Percentiles rank a stretch among this genome's conserved stretches.
Conservation (phyloP, 139 green algal genomes). For the Chlamydomonas sp. region DNA sequence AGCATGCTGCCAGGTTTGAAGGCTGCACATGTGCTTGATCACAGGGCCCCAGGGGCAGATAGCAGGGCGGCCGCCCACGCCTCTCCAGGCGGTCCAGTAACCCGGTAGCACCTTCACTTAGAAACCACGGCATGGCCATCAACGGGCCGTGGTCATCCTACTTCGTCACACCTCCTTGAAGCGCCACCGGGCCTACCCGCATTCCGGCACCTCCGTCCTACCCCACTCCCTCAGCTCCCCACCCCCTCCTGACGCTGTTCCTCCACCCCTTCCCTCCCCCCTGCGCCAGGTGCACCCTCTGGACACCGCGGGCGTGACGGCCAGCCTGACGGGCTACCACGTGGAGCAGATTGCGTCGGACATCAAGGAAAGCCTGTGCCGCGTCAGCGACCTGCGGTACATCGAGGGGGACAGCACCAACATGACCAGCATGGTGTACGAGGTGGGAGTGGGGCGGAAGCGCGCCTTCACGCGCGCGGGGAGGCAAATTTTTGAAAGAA, state of each 20-base stretch:
- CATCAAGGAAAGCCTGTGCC: conserved; percentile 88
- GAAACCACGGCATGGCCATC: no score
- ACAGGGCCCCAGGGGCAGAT: no score
- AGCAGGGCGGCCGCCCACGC: no score
- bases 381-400: conserved; percentile 81
- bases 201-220: no score
- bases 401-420: conserved; percentile 76
- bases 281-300: conserved; percentile 53
- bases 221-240: not conserved
- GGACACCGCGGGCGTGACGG: conserved; percentile 39
- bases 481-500: no score
- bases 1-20: not conserved
- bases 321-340: conserved; percentile 32
- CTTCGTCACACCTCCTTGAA: no score
- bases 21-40: not conserved
- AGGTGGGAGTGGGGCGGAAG: conserved; percentile 61
- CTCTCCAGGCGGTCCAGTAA: no score
- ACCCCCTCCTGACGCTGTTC: not conserved
- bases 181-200: no score
- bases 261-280: not conserved
- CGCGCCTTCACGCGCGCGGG: no score
- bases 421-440: conserved; percentile 87
- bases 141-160: no score
- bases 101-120: no score
- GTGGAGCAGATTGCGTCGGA: conserved; percentile 71